These are phyloP conservation scores for Salix caprea DNA, from an alignment of 345 rosid genomes.

Conservation along the genomic window DNA sequence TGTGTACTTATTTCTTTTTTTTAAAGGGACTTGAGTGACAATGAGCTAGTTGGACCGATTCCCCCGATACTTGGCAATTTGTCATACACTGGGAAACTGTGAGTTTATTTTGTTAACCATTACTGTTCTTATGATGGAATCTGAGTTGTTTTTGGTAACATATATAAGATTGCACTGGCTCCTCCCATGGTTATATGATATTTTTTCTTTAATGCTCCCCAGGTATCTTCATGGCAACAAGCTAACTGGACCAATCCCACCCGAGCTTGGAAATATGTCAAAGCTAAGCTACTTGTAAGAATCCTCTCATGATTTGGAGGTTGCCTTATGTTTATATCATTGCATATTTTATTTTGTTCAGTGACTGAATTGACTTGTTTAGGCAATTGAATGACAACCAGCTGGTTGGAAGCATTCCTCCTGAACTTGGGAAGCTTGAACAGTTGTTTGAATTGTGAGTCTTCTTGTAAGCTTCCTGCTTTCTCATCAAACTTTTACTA, in stretches of 20 bases:
- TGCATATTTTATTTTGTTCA: not conserved
- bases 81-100: constrained; percentile 89
- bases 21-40: constrained; percentile 85
- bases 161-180: not conserved
- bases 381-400: constrained; percentile 83
- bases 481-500: not conserved
- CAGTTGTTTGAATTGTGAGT: constrained; percentile 90
- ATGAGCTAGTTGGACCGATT: constrained; percentile 76
- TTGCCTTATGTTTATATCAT: not conserved
- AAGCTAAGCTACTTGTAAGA: constrained; percentile 88
- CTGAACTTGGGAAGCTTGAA: constrained; percentile 89
- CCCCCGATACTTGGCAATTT: constrained; percentile 91
- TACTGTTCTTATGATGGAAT: constrained; percentile 28
- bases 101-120: constrained; percentile 27
- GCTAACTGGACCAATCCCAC: constrained; percentile 81
- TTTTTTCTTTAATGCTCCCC: not conserved
- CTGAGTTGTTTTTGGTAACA: constrained; percentile 32
- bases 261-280: constrained; percentile 98
- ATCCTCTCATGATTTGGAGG: not conserved
- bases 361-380: not conserved
- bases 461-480: not conserved
- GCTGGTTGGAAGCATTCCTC: constrained; percentile 69
- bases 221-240: constrained; percentile 95
- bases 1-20: not conserved
- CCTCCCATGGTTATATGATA: not conserved